phyloP scores from a whole-genome alignment of 345 rosid species.

The Brassica napus region Da-Ae NC_063438.1:13107501-13108000 shows the following conservation, averaged over 20 bases:
- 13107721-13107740: constrained; percentile 47
- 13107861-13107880: constrained; percentile 61
- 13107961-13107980: neutral
- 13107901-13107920: constrained; percentile 40
- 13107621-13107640: constrained; percentile 83
- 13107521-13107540: constrained; percentile 46
- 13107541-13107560: constrained; percentile 42
- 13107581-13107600: constrained; percentile 69
- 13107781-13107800: constrained; percentile 73
- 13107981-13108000: neutral
- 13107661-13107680: neutral
- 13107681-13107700: neutral
- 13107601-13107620: constrained; percentile 81
- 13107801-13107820: constrained; percentile 29
- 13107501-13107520: too few relatives aligned
- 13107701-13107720: too few relatives aligned
- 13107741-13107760: constrained; percentile 59
- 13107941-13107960: neutral
- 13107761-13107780: constrained; percentile 44
- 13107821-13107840: neutral
- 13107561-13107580: constrained; percentile 52
- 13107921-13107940: constrained; percentile 42
- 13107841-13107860: constrained; percentile 50
- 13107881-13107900: constrained; percentile 7
- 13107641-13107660: constrained; percentile 79